Base-by-base conservation (phyloP, 345 rosid species). In the Corchorus capsularis region DNA sequence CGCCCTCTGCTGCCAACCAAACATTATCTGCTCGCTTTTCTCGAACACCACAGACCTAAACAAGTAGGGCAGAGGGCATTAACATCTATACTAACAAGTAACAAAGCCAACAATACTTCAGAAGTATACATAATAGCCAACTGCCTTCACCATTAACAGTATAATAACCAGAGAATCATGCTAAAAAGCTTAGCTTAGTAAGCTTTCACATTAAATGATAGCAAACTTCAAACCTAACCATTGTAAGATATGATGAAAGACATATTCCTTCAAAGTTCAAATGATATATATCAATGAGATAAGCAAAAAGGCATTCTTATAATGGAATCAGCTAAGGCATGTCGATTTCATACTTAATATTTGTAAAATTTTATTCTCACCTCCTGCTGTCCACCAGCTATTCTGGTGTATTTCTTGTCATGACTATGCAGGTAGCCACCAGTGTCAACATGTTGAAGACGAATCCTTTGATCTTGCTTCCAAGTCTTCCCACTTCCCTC, bases 301-400 rank as follows among this genome's bases (percentile, higher is more conserved):
- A 52, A 57, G 35, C 8, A 52, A 15, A 9, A n/a, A 32, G 0
- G 39, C 22, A 69, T 69, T 47, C 20, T 17, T 70, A 19, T 70
- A 10, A 16, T 68, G 15, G 57, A 68, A 3, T 15, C 15, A 49
- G 27, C n/a, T 27, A 5, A 49, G 43, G 57, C 56, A 49, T 15
- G 1, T 47, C n/a, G 15, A 69, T 45, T 60, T 35, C 45, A 34
- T 34, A 35, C 17, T 59, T 22, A 60, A 60, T 27, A 5, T 22
- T 39, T 10, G n/a, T 39, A 14, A 8, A 8, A 11, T 74, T 63
- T 43, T 19, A 56, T 82, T n/a, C 81, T 82, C 78, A 94, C 98
- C 97, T 96, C 99, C 79, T 96, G 99, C 80, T 96, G 99, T n/a
- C 97, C 98, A 71, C 99, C 99, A 65, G 98, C 99, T 62, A 94